Evolutionary conservation across 441 rosid genomes (phyloP), one percentile per base, ranked within the genome.

Genomic region (Jatropha podagrica): DNA sequence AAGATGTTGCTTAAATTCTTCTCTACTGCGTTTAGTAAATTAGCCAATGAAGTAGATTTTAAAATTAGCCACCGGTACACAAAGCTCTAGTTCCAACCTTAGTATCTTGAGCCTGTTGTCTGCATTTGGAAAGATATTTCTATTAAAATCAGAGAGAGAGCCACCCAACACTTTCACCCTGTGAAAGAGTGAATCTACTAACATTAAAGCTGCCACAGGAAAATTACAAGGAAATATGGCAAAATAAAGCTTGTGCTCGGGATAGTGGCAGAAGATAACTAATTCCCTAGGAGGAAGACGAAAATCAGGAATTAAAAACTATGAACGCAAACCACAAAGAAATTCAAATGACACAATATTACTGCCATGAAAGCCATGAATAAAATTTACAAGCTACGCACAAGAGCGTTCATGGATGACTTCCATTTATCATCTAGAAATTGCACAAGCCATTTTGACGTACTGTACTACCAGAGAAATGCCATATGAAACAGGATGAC

Each of bases 401-500:
- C 51, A 32, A 12, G 55, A 75, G 65, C 42, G 62, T 75, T 38
- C 76, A 26, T 13, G 40, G 59, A 68, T 60, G 76, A 56, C 69
- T 65, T 73, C 59, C 59, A 23, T 32, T 40, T 65, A 75, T 69
- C 58, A 49, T 74, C 38, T 59, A 58, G 71, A 73, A 76, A 78
- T 65, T 65, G 75, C 81, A 81, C 80, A 81, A 61, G 73, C 73
- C 68, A 40, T 62, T 76, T 73, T 48, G 40, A 52, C 48, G 65
- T 44, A 1, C 48, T 2, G 9, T 40, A 77, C 76, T 40, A 69
- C 54, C 26, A 73, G 52, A 68, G 66, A 76, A 54, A 74, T 73
- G 74, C 78, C 66, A 76, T n/a, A 74, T 68, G 77, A 74, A 85
- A 83, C 78, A 76, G 52, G 73, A 68, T 41, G 75, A 69, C 74